Base-by-base conservation (phyloP, 345 rosid genomes). In the Hibiscus trionum region DNA sequence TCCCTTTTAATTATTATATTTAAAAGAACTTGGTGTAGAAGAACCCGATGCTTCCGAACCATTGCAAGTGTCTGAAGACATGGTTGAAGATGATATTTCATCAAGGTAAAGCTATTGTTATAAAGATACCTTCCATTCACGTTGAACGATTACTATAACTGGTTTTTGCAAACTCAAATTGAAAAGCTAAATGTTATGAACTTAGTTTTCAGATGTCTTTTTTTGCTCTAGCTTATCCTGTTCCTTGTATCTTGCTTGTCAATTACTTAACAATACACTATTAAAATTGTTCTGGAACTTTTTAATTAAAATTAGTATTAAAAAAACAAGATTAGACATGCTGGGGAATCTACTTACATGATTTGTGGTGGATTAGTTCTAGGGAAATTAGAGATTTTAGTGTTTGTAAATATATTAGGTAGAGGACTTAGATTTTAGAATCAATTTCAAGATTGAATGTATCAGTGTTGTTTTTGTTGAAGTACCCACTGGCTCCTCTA, bases 11-110 rank as follows among this genome's bases (percentile, higher is more conserved):
- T 44, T n/a, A 50, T 75, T 9, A 60, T 72, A 52, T 67, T 19
- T 31, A 39, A 76, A 82, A 87, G 96, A 86, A 79, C 52, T 78
- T 61, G 88, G 49, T 75, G 93, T 84, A 73, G 87, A 84, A 72
- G 97, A 84, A 53, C 80, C 83, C 10, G 86, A 87, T 75, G 78
- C 79, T 69, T 88, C 91, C 72, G 82, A 71, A 74, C 80, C 85
- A 58, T 70, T 84, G 26, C 93, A 80, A 83, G 87, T 73, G 37
- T 77, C 87, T 72, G 97, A 91, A 83, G 93, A 88, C 65, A 81
- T 87, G 72, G 78, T 84, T 76, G 95, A 90, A 73, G 93, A 90
- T 84, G 91, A 90, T 71, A 78, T 84, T 80, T 88, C 97, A 52
- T 91, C 97, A 72, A 88, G 98, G 97, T 94, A 83, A 37, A 37